phyloP scores from a whole-genome alignment of 176 grass and related monocot species.

The Poa annua region DNA sequence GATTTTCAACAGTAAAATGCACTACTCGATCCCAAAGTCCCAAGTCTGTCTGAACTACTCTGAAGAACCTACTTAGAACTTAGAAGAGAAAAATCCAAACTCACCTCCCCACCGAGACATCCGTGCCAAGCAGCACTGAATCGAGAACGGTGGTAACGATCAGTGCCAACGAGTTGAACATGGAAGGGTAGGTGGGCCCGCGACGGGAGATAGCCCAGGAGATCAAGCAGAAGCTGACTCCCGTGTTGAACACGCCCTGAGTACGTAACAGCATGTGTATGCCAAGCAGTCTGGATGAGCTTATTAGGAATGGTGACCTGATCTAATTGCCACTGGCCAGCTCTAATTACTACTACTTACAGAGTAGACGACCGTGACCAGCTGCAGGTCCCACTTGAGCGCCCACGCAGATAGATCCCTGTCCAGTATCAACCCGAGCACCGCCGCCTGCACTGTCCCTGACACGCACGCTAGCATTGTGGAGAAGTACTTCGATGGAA shows the following conservation, averaged over 20 bases:
- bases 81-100: not conserved
- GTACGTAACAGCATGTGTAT: not conserved
- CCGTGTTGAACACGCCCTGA: conserved; percentile 51
- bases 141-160: conserved; percentile 37
- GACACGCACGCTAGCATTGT: conserved; percentile 42
- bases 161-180: conserved; percentile 57
- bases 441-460: conserved; percentile 31
- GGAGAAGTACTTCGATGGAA: conserved; percentile 52
- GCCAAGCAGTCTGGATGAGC: not conserved
- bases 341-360: conserved; percentile 16
- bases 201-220: conserved; percentile 33
- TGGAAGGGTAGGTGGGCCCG: conserved; percentile 55
- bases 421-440: conserved; percentile 21
- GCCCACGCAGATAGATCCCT: conserved; percentile 17
- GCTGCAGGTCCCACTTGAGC: conserved; percentile 48
- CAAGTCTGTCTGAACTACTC: too few relatives aligned
- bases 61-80: not conserved
- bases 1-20: not conserved
- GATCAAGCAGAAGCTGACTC: conserved; percentile 47
- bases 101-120: conserved; percentile 50
- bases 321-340: too few relatives aligned
- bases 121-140: conserved; percentile 39
- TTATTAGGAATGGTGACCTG: not conserved
- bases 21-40: too few relatives aligned
- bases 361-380: conserved; percentile 47